Evolutionary conservation across 2,329 filamentous ascomycete species (phyloP).

Genomic region (Colletotrichum eleusines): DNA sequence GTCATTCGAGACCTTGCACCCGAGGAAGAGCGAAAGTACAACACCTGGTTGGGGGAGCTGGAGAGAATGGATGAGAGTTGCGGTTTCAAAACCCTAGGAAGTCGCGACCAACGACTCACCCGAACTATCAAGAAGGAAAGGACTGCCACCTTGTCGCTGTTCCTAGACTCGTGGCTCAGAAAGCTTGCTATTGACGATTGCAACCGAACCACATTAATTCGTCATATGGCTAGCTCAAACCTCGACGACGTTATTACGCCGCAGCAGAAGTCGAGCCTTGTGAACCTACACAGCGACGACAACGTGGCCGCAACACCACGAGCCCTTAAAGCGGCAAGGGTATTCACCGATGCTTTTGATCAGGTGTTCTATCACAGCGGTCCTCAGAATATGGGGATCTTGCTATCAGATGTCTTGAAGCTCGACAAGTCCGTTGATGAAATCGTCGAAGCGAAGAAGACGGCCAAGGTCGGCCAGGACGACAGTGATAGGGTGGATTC

Average conservation of each 20-base stretch:
- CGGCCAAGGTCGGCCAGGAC: conserved; percentile 59
- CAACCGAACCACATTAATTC: conserved; percentile 64
- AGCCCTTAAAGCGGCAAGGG: conserved; percentile 57
- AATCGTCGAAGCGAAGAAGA: conserved; percentile 66
- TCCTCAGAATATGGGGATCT: conserved; percentile 54
- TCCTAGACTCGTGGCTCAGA: conserved; percentile 66
- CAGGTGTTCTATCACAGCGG: conserved; percentile 60
- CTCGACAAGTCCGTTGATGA: conserved; percentile 67
- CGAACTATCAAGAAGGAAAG: conserved; percentile 65
- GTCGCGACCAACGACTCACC: conserved; percentile 62
- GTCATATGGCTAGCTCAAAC: conserved; percentile 64
- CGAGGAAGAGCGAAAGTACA: conserved; percentile 67
- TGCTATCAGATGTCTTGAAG: conserved; percentile 64
- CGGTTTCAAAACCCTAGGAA: conserved; percentile 65
- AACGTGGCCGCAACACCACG: conserved; percentile 53
- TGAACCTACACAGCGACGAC: conserved; percentile 61
- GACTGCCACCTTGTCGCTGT: conserved; percentile 63
- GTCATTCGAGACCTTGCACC: conserved; percentile 69
- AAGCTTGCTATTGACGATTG: conserved; percentile 63
- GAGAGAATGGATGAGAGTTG: conserved; percentile 69
- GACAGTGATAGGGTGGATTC: conserved; percentile 50
- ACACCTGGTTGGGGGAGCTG: conserved; percentile 68
- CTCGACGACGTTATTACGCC: conserved; percentile 63
- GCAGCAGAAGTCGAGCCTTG: conserved; percentile 65
- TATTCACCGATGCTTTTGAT: conserved; percentile 70